Conservation (phyloP, 2,329 filamentous ascomycete genomes). For the Diaporthe destruens region DNA sequence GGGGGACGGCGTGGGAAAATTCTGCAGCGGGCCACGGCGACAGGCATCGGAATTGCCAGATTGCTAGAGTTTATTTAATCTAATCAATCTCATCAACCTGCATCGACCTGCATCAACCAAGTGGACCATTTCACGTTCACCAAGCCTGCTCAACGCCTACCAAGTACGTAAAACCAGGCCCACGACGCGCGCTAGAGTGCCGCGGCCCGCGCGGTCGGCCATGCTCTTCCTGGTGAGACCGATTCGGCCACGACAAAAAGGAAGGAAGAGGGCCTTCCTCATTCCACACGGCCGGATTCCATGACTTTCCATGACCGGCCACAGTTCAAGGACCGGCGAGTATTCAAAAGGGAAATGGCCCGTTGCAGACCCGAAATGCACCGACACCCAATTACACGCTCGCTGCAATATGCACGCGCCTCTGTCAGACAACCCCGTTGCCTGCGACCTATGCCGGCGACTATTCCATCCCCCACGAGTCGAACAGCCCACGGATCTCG, state of each 20-base stretch:
- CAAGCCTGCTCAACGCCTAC: conserved; percentile 5
- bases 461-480: too few species aligned
- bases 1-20: background rate
- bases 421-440: background rate
- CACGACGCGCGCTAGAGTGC: conserved; percentile 26
- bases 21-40: background rate
- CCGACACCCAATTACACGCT: background rate
- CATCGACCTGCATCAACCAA: conserved; percentile 17
- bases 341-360: too few species aligned
- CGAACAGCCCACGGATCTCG: background rate
- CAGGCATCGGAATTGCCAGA: background rate
- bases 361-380: background rate
- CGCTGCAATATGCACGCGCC: background rate
- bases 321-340: background rate
- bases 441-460: too few species aligned
- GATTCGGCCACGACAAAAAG: background rate
- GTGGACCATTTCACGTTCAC: background rate
- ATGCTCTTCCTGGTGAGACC: background rate
- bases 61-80: conserved; percentile 4
- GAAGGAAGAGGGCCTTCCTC: background rate
- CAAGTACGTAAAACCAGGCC: conserved; percentile 7
- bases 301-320: background rate
- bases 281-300: background rate
- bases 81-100: conserved; percentile 32
- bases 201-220: background rate